These are phyloP conservation scores for Dipteronia dyeriana DNA, from an alignment of 345 rosid genomes.

Conservation along the genomic window DNA sequence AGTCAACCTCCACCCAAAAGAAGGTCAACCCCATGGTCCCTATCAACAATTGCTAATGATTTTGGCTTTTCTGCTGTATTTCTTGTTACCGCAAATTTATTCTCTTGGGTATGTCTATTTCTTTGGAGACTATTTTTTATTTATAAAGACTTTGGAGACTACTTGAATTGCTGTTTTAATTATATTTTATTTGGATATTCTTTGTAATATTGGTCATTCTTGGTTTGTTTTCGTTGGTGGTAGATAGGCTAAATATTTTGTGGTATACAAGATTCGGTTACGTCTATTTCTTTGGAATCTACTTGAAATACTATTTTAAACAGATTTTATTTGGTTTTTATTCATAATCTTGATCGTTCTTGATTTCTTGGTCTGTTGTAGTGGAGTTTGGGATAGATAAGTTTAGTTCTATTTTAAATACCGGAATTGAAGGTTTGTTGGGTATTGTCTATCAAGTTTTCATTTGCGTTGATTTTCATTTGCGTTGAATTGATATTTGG, in stretches of 20 bases:
- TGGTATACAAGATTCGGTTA: no score
- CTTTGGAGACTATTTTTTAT: not conserved
- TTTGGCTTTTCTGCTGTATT: constrained; percentile 59
- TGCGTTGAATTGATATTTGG: not conserved
- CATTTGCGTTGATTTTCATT: not conserved
- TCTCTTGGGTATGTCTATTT: constrained; percentile 70
- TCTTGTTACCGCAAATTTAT: constrained; percentile 71
- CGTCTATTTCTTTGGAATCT: not conserved
- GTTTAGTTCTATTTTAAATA: not conserved
- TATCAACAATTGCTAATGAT: not conserved
- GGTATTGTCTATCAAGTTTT: no score
- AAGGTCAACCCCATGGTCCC: constrained; percentile 23
- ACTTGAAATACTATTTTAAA: not conserved
- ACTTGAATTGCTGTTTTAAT: not conserved
- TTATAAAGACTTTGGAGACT: no score
- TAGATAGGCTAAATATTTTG: no score
- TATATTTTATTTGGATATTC: no score
- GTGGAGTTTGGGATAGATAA: not conserved
- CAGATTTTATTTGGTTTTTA: not conserved
- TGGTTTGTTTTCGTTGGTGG: no score
- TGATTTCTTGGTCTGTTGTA: not conserved
- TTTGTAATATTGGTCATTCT: no score
- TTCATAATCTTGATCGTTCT: not conserved
- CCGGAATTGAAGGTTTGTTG: no score
- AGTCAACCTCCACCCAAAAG: constrained; percentile 21